Conservation (phyloP, 306 rosid genomes). For the Glycyrrhiza uralensis region DNA sequence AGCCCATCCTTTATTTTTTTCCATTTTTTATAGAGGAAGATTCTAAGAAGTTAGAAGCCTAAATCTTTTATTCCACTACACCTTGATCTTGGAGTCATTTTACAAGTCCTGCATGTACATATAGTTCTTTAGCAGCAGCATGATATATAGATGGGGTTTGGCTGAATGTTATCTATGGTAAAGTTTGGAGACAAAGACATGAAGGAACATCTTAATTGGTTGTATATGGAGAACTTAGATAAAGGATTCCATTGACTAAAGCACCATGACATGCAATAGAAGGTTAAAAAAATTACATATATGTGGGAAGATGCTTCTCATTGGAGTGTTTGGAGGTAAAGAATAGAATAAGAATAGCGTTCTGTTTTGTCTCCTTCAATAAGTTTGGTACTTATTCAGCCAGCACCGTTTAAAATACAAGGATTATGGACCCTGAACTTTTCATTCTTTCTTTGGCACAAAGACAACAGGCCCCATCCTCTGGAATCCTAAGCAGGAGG, state of each 20-base stretch:
- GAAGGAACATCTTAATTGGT: conserved; percentile 31
- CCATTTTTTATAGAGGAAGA: conserved; percentile 43
- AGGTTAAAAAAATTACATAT: background rate
- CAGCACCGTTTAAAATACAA: conserved; percentile 36
- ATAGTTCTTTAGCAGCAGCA: conserved; percentile 12
- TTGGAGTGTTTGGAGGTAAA: conserved; percentile 58
- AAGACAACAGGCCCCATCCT: conserved; percentile 37
- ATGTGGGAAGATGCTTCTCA: conserved; percentile 52
- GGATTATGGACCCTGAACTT: conserved; percentile 44
- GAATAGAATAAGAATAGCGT: conserved; percentile 78
- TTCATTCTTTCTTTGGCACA: conserved; percentile 47
- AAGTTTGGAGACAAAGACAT: conserved; percentile 45
- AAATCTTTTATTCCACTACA: conserved; percentile 29
- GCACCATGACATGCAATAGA: conserved; percentile 41
- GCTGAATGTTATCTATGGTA: conserved; percentile 26
- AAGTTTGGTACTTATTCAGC: conserved; percentile 95
- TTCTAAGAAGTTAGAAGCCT: conserved; percentile 42
- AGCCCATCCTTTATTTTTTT: conserved; percentile 38
- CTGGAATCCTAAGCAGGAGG: conserved; percentile 46
- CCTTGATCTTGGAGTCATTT: conserved; percentile 34
- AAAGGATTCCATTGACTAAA: conserved; percentile 68
- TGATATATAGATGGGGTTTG: background rate
- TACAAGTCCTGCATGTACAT: conserved; percentile 20
- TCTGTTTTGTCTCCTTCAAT: conserved; percentile 82
- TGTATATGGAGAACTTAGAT: conserved; percentile 37